A percentile compares a stretch with the other conserved stretches of the same genome.
These are phyloP conservation scores for Fusarium multiceps DNA, from an alignment of 2,329 filamentous ascomycete genomes.

Conservation along the genomic window DNA sequence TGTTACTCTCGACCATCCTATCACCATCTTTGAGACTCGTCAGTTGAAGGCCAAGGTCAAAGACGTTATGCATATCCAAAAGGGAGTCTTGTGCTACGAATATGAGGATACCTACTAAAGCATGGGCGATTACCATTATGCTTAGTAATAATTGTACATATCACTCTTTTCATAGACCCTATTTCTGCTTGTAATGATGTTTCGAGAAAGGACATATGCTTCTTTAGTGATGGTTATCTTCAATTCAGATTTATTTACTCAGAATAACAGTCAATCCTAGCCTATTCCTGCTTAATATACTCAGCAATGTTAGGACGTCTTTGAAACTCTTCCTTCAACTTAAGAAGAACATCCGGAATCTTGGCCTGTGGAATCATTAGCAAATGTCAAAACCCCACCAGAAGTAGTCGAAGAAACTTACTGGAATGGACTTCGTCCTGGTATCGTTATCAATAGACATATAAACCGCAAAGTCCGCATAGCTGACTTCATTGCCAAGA, in stretches of 20 bases:
- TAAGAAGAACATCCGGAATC: constrained; percentile 14
- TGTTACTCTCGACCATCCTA: constrained; percentile 1
- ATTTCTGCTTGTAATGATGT: accelerated
- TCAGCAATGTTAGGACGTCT: constrained; percentile 24
- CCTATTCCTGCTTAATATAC: constrained; percentile 18
- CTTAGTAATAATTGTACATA: background rate
- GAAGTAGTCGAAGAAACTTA: background rate
- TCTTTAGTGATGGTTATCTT: background rate
- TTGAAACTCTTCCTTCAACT: constrained; percentile 25
- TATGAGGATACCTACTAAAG: constrained; percentile 21
- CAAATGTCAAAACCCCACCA: accelerated
- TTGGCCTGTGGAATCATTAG: background rate
- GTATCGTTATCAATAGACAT: constrained; percentile 30
- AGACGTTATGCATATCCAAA: constrained; percentile 26
- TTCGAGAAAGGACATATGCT: accelerated
- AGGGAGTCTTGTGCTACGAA: constrained; percentile 17
- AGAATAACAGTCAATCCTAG: accelerated
- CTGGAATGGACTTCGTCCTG: constrained; percentile 20
- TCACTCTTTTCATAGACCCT: background rate
- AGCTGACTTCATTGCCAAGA: constrained; percentile 21
- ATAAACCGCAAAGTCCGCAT: constrained; percentile 27
- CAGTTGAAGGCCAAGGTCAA: constrained; percentile 20
- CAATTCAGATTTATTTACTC: background rate
- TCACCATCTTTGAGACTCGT: constrained; percentile 13
- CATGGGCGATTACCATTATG: accelerated